A percentile compares a stretch with the other conserved stretches of the same genome.
These are phyloP conservation scores for Oryza officinalis DNA, from an alignment of 176 grass and related monocot genomes.

Conservation along the genomic window DNA sequence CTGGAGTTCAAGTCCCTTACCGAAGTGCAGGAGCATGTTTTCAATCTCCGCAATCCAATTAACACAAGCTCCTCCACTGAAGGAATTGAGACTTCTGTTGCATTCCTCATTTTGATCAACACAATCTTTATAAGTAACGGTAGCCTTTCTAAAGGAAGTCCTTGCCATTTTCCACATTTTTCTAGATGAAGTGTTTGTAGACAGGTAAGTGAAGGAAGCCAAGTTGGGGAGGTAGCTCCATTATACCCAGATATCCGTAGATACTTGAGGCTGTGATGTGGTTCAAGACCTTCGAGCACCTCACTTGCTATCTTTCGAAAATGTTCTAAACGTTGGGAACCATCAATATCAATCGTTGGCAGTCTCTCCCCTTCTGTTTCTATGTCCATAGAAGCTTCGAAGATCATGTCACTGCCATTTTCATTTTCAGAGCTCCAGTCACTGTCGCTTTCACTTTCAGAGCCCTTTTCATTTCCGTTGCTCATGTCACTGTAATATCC, in stretches of 20 bases:
- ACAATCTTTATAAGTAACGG: constrained; percentile 12
- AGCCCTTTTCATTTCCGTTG: background rate
- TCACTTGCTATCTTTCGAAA: background rate
- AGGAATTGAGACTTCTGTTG: constrained; percentile 16
- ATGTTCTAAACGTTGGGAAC: too few relatives aligned
- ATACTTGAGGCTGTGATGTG: constrained; percentile 18
- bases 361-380: too few relatives aligned
- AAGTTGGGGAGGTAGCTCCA: constrained; percentile 9
- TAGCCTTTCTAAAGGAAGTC: constrained; percentile 15
- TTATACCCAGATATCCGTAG: constrained; percentile 19
- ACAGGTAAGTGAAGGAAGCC: constrained; percentile 32
- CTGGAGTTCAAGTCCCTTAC: background rate
- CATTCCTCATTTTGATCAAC: background rate
- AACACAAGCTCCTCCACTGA: constrained; percentile 36
- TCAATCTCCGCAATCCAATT: background rate
- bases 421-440: background rate
- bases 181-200: constrained; percentile 36
- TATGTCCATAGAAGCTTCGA: background rate
- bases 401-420: background rate
- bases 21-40: constrained; percentile 12
- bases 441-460: background rate
- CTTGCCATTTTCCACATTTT: constrained; percentile 14
- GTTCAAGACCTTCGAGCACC: constrained; percentile 42
- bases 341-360: too few relatives aligned
- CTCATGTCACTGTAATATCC: too few relatives aligned